Base-by-base conservation (phyloP, 345 rosid genomes). In the Carallia brachiata region DNA sequence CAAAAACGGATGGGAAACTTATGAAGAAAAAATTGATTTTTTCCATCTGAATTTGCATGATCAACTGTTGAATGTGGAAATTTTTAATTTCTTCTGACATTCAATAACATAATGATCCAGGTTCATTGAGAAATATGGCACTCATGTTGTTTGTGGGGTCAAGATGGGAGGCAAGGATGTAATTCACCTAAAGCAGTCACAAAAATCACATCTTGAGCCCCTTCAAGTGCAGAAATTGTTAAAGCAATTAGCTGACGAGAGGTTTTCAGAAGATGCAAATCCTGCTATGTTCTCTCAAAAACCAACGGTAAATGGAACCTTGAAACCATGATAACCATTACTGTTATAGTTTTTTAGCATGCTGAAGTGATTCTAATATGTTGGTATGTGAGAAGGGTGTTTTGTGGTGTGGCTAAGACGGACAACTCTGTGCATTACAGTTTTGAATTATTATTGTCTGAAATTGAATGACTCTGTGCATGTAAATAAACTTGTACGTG, bases 161-260 rank as follows among this genome's bases (percentile, higher is more conserved):
- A 85, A 82, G 69, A 85, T 87, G 96, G 97, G 97, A 66, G 99
- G 96, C 61, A 88, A 90, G 84, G 97, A 91, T 39, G 93, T 88
- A 1, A 67, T 90, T 66, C 84, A 88, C 61, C 31, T 86, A 70
- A 95, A 92, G 83, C 97, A 95, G 81, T 65, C 69, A 17, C 90
- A 83, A 68, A 89, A 72, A 36, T 92, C 99, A 58, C 79, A 64
- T 75, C 86, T 82, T 19, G 76, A 82, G 61, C 78, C 96, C 53
- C 70, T 79, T 32, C 85, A 85, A 69, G 84, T 95, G 48, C 92
- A 86, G 88, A 85, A 84, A 68, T 27, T 69, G 70, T 77, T 95
- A 62, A 95, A 88, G 84, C 83, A 78, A 50, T 65, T 79, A 67
- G 90, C 88, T 40, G 93, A 95, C 76, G 70, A 75, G 59, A 89